Evolutionary conservation across 1,139 yeast species (phyloP).

Genomic region (Debaryomycetaceae sp.): DNA sequence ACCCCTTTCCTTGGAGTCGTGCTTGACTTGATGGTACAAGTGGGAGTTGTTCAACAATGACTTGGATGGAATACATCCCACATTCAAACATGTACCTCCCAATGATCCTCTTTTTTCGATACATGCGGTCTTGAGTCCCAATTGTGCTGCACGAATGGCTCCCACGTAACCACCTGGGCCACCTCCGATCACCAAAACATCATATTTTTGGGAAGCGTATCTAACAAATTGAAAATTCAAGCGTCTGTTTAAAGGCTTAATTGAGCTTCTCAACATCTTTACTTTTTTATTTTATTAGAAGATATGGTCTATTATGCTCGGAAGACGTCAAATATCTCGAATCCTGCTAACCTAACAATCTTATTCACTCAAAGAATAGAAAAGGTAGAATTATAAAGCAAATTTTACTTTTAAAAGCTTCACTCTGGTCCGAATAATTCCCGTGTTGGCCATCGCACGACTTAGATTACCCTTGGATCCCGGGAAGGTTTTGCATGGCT

Average conservation of each 20-base stretch:
- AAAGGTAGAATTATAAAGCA: neutral
- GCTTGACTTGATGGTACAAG: slow-evolving; percentile 81
- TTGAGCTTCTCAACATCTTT: slow-evolving; percentile 10
- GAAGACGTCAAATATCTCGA: neutral
- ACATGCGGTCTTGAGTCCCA: slow-evolving; percentile 93
- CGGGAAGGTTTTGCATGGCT: too few relatives aligned
- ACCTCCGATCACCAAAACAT: slow-evolving; percentile 94
- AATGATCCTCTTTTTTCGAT: slow-evolving; percentile 92
- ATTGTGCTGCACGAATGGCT: slow-evolving; percentile 97
- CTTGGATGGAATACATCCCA: slow-evolving; percentile 98
- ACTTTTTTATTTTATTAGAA: neutral
- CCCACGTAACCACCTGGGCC: slow-evolving; percentile 99
- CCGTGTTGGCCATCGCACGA: neutral
- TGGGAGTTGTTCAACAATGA: slow-evolving; percentile 94
- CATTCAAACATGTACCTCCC: slow-evolving; percentile 98
- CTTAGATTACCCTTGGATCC: too few relatives aligned
- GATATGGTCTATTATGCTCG: neutral
- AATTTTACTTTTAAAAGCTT: neutral
- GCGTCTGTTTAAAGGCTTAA: slow-evolving; percentile 8
- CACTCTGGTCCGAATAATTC: neutral
- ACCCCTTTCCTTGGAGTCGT: slow-evolving; percentile 85
- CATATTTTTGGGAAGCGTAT: slow-evolving; percentile 57
- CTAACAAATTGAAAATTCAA: slow-evolving; percentile 29
- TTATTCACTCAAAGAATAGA: neutral
- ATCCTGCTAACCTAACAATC: neutral